phyloP scores from a whole-genome alignment of 208 protist genomes.

The Trypanosoma cruzi region DNA sequence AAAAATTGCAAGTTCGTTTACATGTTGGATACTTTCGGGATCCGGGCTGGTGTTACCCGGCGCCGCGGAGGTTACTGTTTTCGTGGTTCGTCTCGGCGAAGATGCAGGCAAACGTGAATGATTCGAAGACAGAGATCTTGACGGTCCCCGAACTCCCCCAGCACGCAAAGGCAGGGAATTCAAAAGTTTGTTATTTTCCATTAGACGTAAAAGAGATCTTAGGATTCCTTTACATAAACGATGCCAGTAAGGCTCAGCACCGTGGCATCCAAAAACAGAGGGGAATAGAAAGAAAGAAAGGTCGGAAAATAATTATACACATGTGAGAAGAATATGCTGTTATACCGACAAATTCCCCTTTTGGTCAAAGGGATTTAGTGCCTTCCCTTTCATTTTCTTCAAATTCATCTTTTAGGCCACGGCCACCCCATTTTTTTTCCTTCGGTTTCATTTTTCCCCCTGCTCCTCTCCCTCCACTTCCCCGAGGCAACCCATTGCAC shows the following conservation, averaged over 20 bases:
- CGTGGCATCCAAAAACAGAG: neutral
- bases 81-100: neutral
- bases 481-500: neutral
- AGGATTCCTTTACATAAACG: neutral
- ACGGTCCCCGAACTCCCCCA: no score
- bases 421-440: neutral
- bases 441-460: conserved; percentile 9
- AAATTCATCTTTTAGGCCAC: neutral
- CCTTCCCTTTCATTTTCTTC: neutral
- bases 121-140: no score
- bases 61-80: neutral
- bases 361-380: no score
- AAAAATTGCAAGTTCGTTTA: neutral
- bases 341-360: neutral
- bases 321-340: neutral
- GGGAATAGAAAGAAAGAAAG: neutral
- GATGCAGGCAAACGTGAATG: neutral
- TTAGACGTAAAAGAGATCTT: no score
- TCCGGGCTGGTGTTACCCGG: neutral
- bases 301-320: neutral
- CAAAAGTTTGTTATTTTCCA: no score
- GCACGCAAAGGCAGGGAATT: no score
- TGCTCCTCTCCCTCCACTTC: conserved; percentile 18
- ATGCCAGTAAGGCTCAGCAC: neutral
- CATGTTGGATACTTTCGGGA: neutral